These are phyloP conservation scores for Hypoxylon lienhwacheense DNA, from an alignment of 495 filamentous ascomycete genomes.

Conservation along the genomic window DNA sequence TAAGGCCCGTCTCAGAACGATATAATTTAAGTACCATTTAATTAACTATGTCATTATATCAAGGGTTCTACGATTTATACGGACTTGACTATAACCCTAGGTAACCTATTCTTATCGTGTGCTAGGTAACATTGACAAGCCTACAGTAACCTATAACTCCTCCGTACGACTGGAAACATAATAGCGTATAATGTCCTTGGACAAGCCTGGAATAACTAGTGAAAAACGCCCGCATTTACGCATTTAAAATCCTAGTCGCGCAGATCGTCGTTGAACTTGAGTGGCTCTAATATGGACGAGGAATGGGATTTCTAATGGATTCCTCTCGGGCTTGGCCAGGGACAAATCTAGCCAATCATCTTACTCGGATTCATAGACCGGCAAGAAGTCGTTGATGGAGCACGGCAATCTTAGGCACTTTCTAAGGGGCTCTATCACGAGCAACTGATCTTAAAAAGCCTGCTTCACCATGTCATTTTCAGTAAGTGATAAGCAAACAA, in stretches of 20 bases:
- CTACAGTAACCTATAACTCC: no score
- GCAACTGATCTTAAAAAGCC: conserved; percentile 37
- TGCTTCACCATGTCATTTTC: conserved; percentile 34
- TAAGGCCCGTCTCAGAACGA: conserved; percentile 3
- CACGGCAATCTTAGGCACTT: conserved; percentile 33
- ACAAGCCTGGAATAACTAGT: conserved; percentile 13
- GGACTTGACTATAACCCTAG: no score
- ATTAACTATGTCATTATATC: neutral
- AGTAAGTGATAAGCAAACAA: conserved; percentile 34
- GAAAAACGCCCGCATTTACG: conserved; percentile 16
- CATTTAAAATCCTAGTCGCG: conserved; percentile 23
- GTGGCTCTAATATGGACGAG: conserved; percentile 30
- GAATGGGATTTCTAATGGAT: conserved; percentile 35
- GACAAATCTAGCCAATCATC: conserved; percentile 15
- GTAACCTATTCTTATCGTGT: no score
- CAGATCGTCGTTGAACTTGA: conserved; percentile 27
- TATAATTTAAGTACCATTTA: neutral
- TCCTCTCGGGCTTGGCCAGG: conserved; percentile 32
- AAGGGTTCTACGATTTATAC: no score
- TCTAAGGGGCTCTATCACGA: conserved; percentile 36
- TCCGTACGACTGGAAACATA: no score
- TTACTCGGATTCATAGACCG: conserved; percentile 7
- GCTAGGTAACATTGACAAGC: no score
- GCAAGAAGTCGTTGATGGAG: conserved; percentile 27
- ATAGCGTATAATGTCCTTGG: no score